phyloP scores from a whole-genome alignment of 225 moss, liverwort and hornwort species.

The Asterella californica region DNA sequence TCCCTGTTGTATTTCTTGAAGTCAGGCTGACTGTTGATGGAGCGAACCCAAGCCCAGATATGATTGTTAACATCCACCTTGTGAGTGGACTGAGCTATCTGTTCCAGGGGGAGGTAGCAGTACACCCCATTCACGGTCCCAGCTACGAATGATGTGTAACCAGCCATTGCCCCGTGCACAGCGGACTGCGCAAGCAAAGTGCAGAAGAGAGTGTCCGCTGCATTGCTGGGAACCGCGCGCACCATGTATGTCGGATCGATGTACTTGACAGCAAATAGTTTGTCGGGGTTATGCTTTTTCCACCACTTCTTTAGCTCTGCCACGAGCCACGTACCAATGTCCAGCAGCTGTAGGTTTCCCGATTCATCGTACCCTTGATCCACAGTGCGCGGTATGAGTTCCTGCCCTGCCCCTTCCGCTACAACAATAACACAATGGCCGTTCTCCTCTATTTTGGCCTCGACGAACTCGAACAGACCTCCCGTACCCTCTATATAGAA shows the following conservation, averaged over 20 bases:
- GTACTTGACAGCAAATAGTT: constrained; percentile 32
- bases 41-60: constrained; percentile 28
- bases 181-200: constrained; percentile 76
- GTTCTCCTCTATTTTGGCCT: constrained; percentile 38
- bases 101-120: constrained; percentile 62
- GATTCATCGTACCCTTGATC: constrained; percentile 60
- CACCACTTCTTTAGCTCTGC: constrained; percentile 54
- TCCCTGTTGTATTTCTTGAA: neutral
- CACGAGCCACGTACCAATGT: constrained; percentile 68
- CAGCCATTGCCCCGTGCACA: constrained; percentile 84
- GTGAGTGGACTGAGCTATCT: constrained; percentile 15
- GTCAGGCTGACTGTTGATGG: constrained; percentile 29
- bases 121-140: constrained; percentile 72
- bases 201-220: constrained; percentile 80
- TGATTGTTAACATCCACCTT: constrained; percentile 24
- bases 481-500: constrained; percentile 68
- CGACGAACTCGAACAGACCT: constrained; percentile 59
- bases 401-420: constrained; percentile 78
- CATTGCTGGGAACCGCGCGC: constrained; percentile 79
- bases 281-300: constrained; percentile 17
- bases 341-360: constrained; percentile 63
- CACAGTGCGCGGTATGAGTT: constrained; percentile 53
- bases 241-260: constrained; percentile 86
- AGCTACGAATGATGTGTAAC: constrained; percentile 66
- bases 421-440: constrained; percentile 82